phyloP scores from a whole-genome alignment of 768 basidiomycete genomes.

The Naganishia vishniacii region DNA sequence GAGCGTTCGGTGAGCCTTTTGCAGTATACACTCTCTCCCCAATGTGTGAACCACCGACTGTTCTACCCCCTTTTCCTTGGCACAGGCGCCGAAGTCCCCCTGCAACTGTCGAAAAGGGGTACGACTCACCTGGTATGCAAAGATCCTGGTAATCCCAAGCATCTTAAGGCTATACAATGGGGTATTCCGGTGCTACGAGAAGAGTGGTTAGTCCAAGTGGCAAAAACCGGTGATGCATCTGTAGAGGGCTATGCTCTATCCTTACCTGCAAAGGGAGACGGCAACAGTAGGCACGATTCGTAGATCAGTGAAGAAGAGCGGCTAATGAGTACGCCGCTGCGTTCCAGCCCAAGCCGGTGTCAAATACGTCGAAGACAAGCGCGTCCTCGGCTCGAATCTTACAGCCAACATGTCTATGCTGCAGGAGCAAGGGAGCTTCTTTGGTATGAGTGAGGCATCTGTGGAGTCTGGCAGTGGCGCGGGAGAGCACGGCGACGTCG shows the following conservation, averaged over 20 bases:
- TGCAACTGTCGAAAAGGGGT: conserved; percentile 20
- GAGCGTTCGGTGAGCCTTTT: conserved; percentile 58
- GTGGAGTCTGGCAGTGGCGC: background rate
- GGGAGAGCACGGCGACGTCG: background rate
- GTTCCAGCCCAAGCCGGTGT: too few relatives aligned
- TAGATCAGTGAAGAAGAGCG: conserved; percentile 45
- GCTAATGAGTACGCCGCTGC: too few relatives aligned
- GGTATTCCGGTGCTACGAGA: conserved; percentile 63
- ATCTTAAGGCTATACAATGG: conserved; percentile 73
- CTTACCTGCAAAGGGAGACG: conserved; percentile 47
- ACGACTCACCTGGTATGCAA: conserved; percentile 80
- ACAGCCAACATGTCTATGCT: conserved; percentile 16
- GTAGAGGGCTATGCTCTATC: background rate
- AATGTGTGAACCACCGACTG: too few relatives aligned
- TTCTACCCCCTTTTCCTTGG: too few relatives aligned
- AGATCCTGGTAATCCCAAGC: conserved; percentile 64
- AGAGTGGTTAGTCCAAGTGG: conserved; percentile 65
- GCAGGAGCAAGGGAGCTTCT: conserved; percentile 5
- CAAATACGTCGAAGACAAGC: background rate
- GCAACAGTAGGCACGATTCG: conserved; percentile 59
- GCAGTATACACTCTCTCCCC: too few relatives aligned
- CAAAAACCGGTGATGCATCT: conserved; percentile 51
- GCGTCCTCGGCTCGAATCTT: conserved; percentile 1
- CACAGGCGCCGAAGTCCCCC: background rate
- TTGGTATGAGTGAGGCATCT: conserved; percentile 9